These are phyloP conservation scores for Psophocarpus tetragonolobus DNA, from an alignment of 306 rosid species.

Conservation along the genomic window DNA sequence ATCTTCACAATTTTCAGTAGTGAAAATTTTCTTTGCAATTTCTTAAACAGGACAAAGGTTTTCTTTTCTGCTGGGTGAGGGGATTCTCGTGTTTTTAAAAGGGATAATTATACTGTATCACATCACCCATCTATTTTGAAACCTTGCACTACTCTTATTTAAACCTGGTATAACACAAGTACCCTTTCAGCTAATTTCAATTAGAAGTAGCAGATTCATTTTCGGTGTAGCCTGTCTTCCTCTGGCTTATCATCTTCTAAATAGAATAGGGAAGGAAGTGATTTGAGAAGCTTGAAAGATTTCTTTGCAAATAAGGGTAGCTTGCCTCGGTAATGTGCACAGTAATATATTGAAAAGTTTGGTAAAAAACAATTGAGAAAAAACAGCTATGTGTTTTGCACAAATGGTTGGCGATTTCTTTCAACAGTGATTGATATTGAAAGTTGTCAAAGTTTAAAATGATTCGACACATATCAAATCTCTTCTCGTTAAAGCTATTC, in stretches of 20 bases:
- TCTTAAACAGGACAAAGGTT: not conserved
- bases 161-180: not conserved
- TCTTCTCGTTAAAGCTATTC: too few relatives aligned
- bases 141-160: not conserved
- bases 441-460: too few relatives aligned
- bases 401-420: too few relatives aligned
- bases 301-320: not conserved
- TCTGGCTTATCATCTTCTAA: not conserved
- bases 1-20: conserved; percentile 10
- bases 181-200: not conserved
- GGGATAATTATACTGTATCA: not conserved
- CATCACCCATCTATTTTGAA: not conserved
- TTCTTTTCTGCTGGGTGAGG: not conserved
- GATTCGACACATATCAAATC: too few relatives aligned
- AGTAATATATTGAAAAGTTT: not conserved
- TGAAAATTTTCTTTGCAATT: conserved; percentile 21
- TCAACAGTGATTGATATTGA: too few relatives aligned
- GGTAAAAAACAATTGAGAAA: not conserved
- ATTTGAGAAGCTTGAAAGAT: not conserved
- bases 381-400: too few relatives aligned
- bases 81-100: not conserved
- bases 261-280: not conserved
- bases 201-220: not conserved
- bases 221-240: not conserved
- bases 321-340: not conserved